Conservation (phyloP, 176 grass and related monocot species). For the Puccinellia tenuiflora region DNA sequence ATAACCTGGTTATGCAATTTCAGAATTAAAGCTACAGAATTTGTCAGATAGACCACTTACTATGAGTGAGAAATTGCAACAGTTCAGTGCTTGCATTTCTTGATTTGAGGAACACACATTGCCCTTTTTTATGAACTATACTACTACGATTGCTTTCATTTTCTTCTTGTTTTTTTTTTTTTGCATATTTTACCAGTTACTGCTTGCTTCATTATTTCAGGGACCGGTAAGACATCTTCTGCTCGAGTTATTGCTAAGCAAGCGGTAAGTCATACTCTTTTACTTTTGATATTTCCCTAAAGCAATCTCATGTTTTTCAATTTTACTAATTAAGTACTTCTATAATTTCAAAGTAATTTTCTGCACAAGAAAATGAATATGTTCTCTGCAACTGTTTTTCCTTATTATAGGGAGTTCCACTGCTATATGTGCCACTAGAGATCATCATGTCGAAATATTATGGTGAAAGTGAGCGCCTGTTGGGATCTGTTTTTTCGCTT, state of each 20-base stretch:
- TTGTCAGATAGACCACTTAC: neutral
- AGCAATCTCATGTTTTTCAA: neutral
- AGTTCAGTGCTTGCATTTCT: neutral
- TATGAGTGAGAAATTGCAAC: neutral
- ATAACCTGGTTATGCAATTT: neutral
- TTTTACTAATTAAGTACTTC: neutral
- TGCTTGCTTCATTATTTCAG: constrained; percentile 31
- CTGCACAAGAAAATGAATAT: neutral
- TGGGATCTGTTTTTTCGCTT: constrained; percentile 92
- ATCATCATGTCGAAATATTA: constrained; percentile 98
- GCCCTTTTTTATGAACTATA: neutral
- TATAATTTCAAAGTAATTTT: neutral
- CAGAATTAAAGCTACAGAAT: constrained; percentile 1
- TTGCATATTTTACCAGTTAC: neutral
- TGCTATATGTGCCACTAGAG: constrained; percentile 93
- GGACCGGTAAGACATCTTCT: constrained; percentile 92
- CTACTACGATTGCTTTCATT: neutral
- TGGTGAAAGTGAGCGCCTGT: constrained; percentile 86
- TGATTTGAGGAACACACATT: neutral
- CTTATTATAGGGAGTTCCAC: constrained; percentile 70
- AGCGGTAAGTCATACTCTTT: constrained; percentile 51
- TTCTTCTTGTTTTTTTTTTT: neutral
- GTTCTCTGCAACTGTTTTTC: neutral
- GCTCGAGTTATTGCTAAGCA: constrained; percentile 94
- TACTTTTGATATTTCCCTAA: constrained; percentile 1